These are phyloP conservation scores for Nakazawaea ishiwadae DNA, from an alignment of 805 yeast genomes.

Conservation along the genomic window DNA sequence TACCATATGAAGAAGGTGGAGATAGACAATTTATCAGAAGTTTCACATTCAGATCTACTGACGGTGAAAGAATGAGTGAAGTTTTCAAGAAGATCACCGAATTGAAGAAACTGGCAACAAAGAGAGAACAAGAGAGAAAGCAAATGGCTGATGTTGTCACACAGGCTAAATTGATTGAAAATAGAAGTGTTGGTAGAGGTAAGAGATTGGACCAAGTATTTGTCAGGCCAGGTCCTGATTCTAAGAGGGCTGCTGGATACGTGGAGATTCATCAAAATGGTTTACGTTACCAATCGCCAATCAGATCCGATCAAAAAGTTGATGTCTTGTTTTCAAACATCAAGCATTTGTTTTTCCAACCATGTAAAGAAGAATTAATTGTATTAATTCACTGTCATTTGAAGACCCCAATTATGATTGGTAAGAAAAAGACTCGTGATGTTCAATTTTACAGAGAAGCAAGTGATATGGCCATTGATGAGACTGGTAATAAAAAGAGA, in stretches of 20 bases:
- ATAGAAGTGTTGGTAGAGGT: slow-evolving; percentile 71
- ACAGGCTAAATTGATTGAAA: slow-evolving; percentile 83
- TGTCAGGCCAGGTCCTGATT: slow-evolving; percentile 94
- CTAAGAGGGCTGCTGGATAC: slow-evolving; percentile 91
- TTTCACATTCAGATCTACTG: slow-evolving; percentile 83
- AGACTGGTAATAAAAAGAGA: slow-evolving; percentile 92
- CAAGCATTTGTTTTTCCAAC: slow-evolving; percentile 91
- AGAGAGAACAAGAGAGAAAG: slow-evolving; percentile 85
- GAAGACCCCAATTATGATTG: slow-evolving; percentile 90
- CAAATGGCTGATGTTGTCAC: slow-evolving; percentile 91
- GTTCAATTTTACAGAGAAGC: slow-evolving; percentile 97
- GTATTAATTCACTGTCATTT: slow-evolving; percentile 91
- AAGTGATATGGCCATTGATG: slow-evolving; percentile 92
- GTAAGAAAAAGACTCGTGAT: slow-evolving; percentile 92
- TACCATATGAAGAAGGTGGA: slow-evolving; percentile 87
- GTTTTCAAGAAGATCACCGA: slow-evolving; percentile 87
- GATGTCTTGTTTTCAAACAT: slow-evolving; percentile 88
- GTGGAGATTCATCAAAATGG: slow-evolving; percentile 94
- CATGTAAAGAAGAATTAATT: slow-evolving; percentile 90
- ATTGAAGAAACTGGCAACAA: slow-evolving; percentile 84
- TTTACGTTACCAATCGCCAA: slow-evolving; percentile 84
- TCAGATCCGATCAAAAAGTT: slow-evolving; percentile 78
- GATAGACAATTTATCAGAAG: slow-evolving; percentile 85
- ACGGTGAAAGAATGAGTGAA: slow-evolving; percentile 85
- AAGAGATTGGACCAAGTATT: slow-evolving; percentile 83